Base-by-base conservation (phyloP, 23 red algal species). In the Gracilaria gracilis region DNA sequence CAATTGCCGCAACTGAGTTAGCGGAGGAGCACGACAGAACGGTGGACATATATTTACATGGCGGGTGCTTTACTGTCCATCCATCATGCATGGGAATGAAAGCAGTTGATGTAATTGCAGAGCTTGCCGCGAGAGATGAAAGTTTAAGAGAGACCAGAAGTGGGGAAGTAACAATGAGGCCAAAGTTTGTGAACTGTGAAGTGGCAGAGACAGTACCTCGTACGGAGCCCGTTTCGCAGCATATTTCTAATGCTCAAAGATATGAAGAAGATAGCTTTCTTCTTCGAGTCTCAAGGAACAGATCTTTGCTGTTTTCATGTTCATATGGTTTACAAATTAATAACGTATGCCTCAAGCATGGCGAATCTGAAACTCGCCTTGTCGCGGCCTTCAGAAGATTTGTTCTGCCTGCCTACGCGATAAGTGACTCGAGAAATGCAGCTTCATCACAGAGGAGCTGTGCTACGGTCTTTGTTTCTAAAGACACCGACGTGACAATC, bases 401-500 rank as follows among this genome's bases (percentile, higher is more conserved):
- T 8, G 73, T 80, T 57, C 25, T 34, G 39, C 76, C 76, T 14
- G 39, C 48, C 9, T 16, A 5, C 27, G 1, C 49, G 9, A 27
- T 21, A 29, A 32, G 27, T 3, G 58, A 61, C n/a, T 39, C 21
- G 4, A 12, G 8, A 57, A 39, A 28, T 2, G 34, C 76, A 58
- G 5, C 1, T 23, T 15, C 38, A 29, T 2, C 20, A 9, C 54
- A 16, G 11, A 38, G 9, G 25, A 47, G 23, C 5, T 24, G 48
- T 57, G 76, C 19, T 2, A 25, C 7, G 13, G 39, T 80, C 5
- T 21, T 80, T 57, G 76, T 80, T 1, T 80, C 76, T 17, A 54
- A 80, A 20, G 76, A 80, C 76, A 80, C 48, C 4, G 48, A 80
- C 20, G 76, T 80, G 19, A 58, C 48, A 20, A 61, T 80, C n/a